Conservation (phyloP, 2,329 filamentous ascomycete genomes). For the Colletotrichum theobromicola region DNA sequence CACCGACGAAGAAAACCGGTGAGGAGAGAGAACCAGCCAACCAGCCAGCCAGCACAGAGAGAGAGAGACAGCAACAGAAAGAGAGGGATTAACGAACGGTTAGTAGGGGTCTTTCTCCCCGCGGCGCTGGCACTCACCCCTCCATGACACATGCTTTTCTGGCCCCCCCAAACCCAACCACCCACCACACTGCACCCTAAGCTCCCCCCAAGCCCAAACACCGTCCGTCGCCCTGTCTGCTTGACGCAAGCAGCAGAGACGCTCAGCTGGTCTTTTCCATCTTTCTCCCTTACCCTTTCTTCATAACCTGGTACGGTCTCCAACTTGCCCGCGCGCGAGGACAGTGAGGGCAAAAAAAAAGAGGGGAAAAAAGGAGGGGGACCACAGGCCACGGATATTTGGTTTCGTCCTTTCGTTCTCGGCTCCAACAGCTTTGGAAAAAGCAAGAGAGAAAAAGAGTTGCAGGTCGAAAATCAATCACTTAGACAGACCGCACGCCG, state of each 20-base stretch:
- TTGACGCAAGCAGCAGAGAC: background rate
- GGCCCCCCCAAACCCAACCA: constrained; percentile 1
- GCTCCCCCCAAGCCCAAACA: background rate
- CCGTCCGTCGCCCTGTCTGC: background rate
- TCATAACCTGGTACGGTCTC: background rate
- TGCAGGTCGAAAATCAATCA: background rate
- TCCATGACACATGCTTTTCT: background rate
- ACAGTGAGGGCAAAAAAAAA: background rate
- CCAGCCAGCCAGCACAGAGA: background rate
- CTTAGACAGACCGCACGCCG: background rate
- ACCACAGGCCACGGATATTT: background rate
- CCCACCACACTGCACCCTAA: background rate
- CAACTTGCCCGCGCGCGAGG: background rate
- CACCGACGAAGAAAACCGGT: background rate
- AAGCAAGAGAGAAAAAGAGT: background rate
- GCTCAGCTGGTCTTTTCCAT: background rate
- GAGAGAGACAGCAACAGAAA: background rate
- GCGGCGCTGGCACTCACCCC: background rate
- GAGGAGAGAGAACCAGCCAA: background rate
- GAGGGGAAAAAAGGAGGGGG: background rate
- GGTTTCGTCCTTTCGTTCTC: background rate
- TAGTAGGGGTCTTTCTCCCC: background rate
- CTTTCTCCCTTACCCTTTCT: background rate
- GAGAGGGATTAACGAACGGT: background rate
- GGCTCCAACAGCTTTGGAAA: background rate